Conservation (phyloP, 176 grass and related monocot species). For the Ampelocalamus luodianensis region DNA sequence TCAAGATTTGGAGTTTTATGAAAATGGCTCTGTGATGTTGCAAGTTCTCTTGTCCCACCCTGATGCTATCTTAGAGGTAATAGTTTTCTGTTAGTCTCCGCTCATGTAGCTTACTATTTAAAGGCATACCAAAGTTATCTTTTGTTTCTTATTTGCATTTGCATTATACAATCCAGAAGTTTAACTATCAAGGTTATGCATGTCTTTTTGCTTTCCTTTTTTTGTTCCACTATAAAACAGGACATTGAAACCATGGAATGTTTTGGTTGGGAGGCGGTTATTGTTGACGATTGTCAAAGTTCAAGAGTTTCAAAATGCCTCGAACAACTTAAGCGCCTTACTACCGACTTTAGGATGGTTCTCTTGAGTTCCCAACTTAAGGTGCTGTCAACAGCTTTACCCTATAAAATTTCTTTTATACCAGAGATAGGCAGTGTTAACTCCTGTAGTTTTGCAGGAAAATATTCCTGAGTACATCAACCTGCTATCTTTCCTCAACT, state of each 20-base stretch:
- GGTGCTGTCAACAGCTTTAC: conserved; percentile 47
- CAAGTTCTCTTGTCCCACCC: conserved; percentile 86
- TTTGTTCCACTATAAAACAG: conserved; percentile 48
- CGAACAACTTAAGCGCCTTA: conserved; percentile 65
- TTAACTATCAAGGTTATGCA: conserved; percentile 28
- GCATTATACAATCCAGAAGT: conserved; percentile 6
- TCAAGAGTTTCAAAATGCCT: conserved; percentile 75
- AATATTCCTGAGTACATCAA: conserved; percentile 71
- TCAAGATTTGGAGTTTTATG: conserved; percentile 76
- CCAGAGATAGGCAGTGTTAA: conserved; percentile 29
- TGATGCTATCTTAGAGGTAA: conserved; percentile 81
- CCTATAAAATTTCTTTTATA: conserved; percentile 10
- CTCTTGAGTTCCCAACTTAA: conserved; percentile 71
- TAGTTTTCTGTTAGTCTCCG: conserved; percentile 23
- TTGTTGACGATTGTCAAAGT: conserved; percentile 82
- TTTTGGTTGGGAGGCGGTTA: conserved; percentile 74
- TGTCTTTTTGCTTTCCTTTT: conserved; percentile 11
- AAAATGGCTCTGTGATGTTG: conserved; percentile 69
- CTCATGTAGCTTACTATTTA: conserved; percentile 18
- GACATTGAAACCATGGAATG: conserved; percentile 61
- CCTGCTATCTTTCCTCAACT: conserved; percentile 79
- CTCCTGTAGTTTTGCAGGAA: conserved; percentile 74
- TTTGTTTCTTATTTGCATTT: conserved; percentile 23
- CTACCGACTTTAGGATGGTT: conserved; percentile 73
- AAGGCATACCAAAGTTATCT: background rate